phyloP scores from a whole-genome alignment of 1,284 basidiomycete species.

The Trametes sp. region DNA sequence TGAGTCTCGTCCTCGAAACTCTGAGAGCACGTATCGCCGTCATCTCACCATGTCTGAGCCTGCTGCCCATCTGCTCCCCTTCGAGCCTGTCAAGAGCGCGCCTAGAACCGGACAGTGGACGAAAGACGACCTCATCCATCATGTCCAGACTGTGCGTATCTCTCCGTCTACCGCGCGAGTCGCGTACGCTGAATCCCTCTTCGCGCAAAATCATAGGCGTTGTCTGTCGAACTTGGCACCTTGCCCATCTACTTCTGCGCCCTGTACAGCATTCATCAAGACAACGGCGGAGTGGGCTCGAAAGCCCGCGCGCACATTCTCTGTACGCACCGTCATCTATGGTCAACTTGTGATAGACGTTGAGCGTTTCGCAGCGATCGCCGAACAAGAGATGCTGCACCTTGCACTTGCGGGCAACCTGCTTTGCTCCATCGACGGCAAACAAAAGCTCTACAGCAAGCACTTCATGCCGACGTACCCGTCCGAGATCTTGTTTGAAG shows the following conservation, averaged over 20 bases:
- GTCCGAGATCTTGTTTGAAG: conserved; percentile 18
- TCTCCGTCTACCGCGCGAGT: no score
- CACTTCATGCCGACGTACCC: conserved; percentile 17
- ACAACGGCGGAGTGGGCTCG: conserved; percentile 17
- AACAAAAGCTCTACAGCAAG: conserved; percentile 15
- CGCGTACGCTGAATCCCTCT: not conserved
- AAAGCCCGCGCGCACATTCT: conserved; percentile 21
- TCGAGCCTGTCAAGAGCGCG: conserved; percentile 1
- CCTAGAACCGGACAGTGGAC: conserved; percentile 3
- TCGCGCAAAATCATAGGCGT: not conserved
- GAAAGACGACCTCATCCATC: conserved; percentile 9
- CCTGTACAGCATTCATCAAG: conserved; percentile 23
- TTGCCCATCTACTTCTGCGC: conserved; percentile 30
- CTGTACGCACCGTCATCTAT: conserved; percentile 5
- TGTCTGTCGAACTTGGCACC: conserved; percentile 22
- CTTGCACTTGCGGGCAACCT: conserved; percentile 28
- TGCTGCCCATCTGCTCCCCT: not conserved
- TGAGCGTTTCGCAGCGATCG: conserved; percentile 17
- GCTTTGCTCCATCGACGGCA: conserved; percentile 15
- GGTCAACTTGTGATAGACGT: not conserved
- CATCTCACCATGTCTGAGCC: not conserved
- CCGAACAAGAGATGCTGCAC: conserved; percentile 32
- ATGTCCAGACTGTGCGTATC: conserved; percentile 10
- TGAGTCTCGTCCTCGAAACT: not conserved
- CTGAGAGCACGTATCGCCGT: not conserved